Percentiles rank a stretch among this genome's conserved stretches.
Conservation (phyloP, 2,329 filamentous ascomycete species). For the Aspergillus sp. region DNA sequence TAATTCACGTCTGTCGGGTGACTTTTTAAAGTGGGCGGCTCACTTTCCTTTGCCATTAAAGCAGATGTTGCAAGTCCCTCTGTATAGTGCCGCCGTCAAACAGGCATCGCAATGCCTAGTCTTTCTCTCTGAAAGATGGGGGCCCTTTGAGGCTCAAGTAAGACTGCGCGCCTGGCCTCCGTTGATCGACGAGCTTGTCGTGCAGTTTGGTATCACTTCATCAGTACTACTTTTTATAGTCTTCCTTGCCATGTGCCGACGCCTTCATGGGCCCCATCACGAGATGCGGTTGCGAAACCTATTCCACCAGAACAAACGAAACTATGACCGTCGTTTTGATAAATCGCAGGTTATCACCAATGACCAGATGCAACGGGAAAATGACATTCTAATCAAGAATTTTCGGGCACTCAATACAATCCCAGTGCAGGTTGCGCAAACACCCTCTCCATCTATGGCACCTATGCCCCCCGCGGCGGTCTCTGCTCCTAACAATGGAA, state of each 20-base stretch:
- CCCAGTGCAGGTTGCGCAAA: slow-evolving; percentile 9
- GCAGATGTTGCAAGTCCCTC: slow-evolving; percentile 22
- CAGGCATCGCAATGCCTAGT: slow-evolving; percentile 44
- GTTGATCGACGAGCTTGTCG: slow-evolving; percentile 52
- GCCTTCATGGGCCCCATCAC: slow-evolving; percentile 12
- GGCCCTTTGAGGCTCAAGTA: slow-evolving; percentile 27
- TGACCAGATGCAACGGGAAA: slow-evolving; percentile 11
- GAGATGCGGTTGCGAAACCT: slow-evolving; percentile 12
- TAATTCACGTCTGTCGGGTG: slow-evolving; percentile 39
- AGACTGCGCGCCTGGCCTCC: slow-evolving; percentile 46
- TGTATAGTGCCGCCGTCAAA: slow-evolving; percentile 26
- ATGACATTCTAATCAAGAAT: slow-evolving; percentile 7
- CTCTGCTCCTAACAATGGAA: neutral
- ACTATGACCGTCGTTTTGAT: slow-evolving; percentile 11
- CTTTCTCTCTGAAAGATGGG: slow-evolving; percentile 41
- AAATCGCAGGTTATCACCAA: neutral
- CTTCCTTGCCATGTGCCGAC: slow-evolving; percentile 38
- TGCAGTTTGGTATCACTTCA: slow-evolving; percentile 47
- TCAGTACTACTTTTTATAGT: slow-evolving; percentile 50
- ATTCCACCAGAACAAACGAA: slow-evolving; percentile 14
- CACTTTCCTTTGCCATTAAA: slow-evolving; percentile 42
- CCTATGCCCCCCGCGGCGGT: too few relatives aligned
- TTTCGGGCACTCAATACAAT: slow-evolving; percentile 14
- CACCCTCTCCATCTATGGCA: neutral
- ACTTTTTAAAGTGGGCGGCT: slow-evolving; percentile 42